Conservation (phyloP, 1,284 basidiomycete species). For the Pyrrhoderma noxium region DNA sequence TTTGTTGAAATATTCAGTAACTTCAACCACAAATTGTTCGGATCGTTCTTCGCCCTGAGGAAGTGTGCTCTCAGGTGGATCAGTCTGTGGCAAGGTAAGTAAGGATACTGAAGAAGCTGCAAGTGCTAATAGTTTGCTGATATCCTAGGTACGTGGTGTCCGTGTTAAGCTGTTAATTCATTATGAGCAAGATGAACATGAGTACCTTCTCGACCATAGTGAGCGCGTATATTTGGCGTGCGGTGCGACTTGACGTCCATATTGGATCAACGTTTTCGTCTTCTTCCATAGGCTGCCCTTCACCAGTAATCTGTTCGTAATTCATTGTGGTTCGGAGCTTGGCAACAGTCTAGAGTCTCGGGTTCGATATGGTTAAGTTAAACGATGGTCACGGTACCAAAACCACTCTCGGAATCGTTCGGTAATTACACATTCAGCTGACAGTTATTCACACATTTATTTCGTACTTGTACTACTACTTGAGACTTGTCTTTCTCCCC, state of each 20-base stretch:
- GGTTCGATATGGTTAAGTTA: no score
- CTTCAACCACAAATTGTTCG: conserved; percentile 75
- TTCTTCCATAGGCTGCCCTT: not conserved
- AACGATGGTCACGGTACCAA: no score
- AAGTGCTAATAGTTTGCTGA: conserved; percentile 61
- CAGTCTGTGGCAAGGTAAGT: conserved; percentile 71
- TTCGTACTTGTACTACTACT: not conserved
- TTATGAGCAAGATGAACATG: not conserved
- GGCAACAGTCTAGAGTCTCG: no score
- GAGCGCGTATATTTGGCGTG: conserved; percentile 71
- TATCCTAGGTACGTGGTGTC: conserved; percentile 42
- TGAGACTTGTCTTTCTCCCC: not conserved
- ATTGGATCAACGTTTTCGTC: conserved; percentile 50
- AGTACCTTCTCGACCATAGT: conserved; percentile 75
- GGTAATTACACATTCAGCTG: no score
- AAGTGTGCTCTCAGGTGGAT: conserved; percentile 51
- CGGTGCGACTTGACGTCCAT: conserved; percentile 73
- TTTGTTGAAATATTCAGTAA: conserved; percentile 75
- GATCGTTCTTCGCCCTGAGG: conserved; percentile 76
- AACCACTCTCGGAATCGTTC: no score
- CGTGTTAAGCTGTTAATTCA: not conserved
- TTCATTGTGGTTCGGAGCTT: no score
- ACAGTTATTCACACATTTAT: conserved; percentile 23
- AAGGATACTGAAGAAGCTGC: conserved; percentile 72
- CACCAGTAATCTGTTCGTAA: not conserved